Evolutionary conservation across 2,329 filamentous ascomycete species (phyloP).

Genomic region (Dactylonectria estremocensis): DNA sequence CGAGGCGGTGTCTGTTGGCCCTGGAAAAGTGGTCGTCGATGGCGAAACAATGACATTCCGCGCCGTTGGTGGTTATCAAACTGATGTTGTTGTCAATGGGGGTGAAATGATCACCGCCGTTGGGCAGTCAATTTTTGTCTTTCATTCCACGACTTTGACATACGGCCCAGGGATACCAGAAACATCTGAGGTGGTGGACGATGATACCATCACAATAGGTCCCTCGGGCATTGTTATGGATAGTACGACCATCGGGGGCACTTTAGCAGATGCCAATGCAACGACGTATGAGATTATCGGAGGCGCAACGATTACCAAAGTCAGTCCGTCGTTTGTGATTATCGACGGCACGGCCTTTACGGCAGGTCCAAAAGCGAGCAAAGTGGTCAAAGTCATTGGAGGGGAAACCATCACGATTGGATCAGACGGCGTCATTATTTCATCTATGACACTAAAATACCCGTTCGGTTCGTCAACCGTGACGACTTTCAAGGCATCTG

Average conservation of each 20-base stretch:
- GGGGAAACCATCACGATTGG: slow-evolving; percentile 68
- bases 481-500: slow-evolving; percentile 57
- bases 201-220: slow-evolving; percentile 67
- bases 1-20: slow-evolving; percentile 54
- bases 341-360: slow-evolving; percentile 67
- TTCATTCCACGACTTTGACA: slow-evolving; percentile 61
- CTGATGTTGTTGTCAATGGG: slow-evolving; percentile 63
- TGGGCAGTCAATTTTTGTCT: slow-evolving; percentile 58
- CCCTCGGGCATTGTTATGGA: slow-evolving; percentile 60
- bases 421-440: slow-evolving; percentile 64
- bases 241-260: slow-evolving; percentile 61
- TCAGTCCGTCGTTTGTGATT: slow-evolving; percentile 65
- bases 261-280: slow-evolving; percentile 51
- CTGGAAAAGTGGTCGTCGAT: slow-evolving; percentile 54
- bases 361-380: slow-evolving; percentile 61
- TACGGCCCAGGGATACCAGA: slow-evolving; percentile 57
- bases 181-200: slow-evolving; percentile 60
- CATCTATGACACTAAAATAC: slow-evolving; percentile 61
- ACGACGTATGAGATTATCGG: slow-evolving; percentile 65
- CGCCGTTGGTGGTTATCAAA: slow-evolving; percentile 52
- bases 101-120: slow-evolving; percentile 64
- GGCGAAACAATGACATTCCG: slow-evolving; percentile 56
- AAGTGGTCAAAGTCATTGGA: slow-evolving; percentile 62
- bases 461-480: slow-evolving; percentile 63
- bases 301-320: slow-evolving; percentile 66